Base-by-base conservation (phyloP, 768 basidiomycete genomes). In the Trametes meyenii region DNA sequence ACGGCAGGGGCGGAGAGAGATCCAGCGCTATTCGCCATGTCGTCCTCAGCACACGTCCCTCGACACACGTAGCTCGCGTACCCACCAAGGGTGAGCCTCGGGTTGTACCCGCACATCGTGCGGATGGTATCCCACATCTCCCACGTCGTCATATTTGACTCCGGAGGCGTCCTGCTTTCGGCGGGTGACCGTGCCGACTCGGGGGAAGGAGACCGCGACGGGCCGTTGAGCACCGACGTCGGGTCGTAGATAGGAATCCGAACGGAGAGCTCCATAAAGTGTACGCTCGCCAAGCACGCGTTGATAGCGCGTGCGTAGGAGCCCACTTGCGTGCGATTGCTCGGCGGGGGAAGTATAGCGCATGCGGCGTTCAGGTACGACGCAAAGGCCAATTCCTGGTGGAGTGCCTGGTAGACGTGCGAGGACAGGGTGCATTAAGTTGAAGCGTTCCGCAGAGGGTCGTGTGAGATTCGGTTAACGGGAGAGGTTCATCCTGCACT, bases 41-140 rank as follows among this genome's bases (percentile, higher is more conserved):
- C 53, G 14, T 8, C 2, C 6, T 60, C n/a, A 50, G 50, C 60
- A 48, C 67, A n/a, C 21, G 45, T 52, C n/a, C 16, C 50, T 48
- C 43, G 51, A 42, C 29, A 54, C 16, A 13, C 46, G 26, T 60
- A 39, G 7, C 26, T 1, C 48, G 29, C 33, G 16, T 49, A 75
- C 81, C 66, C 72, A 94, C 92, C 88, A 58, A 92, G 70, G 2
- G 88, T 88, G 61, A 94, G 70, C 26, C 91, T 83, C 33, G 82
- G 78, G 70, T 85, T 86, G 73, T 95, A 96, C 59, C 88, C 88
- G 73, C 97, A 99, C 36, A 96, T 83, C 3, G 89, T 88, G 62
- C 96, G 82, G 60, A 99, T 92, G 49, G 89, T 82, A 73, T 98
- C 97, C 97, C 97, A 99, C 86, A 96, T 96, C 73, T 98, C 97